Evolutionary conservation across 2,329 filamentous ascomycete genomes (phyloP), one percentile per base, ranked within the genome.

Genomic region (Aspergillus melleus): DNA sequence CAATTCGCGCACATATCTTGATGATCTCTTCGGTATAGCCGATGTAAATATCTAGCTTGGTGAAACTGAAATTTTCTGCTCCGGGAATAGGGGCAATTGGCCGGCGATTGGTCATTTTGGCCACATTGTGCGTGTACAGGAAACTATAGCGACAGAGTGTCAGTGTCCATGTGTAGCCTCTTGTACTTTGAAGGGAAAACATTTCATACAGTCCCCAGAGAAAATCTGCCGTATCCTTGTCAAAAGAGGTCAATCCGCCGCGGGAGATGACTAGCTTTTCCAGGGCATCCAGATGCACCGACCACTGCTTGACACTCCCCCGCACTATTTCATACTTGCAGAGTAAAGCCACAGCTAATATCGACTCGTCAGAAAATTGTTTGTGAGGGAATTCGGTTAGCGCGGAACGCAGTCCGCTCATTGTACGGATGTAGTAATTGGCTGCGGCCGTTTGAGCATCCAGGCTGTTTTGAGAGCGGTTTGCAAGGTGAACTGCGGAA

Each of bases 271-370:
- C 66, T 14, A 76, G 56, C 44, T 65, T 70, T 50, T 75, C 71
- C 36, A 76, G 59, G 12, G 74, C 74, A 36, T 72, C 66, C 44
- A 76, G 59, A 57, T 76, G 74, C n/a, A 74, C 68, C 16, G 68
- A 66, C 74, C 74, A 76, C 54, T 76, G 74, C 49, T 71, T 72
- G 8, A 76, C 72, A 46, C 73, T 76, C 14, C 74, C 74, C 14
- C 74, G 72, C 2, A 76, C 70, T 32, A 76, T 67, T 53, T 76
- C 74, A 50, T 75, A 76, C 55, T 76, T 76, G 64, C 72, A 74
- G n/a, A 76, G 61, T 24, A 76, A 66, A 14, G 72, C 74, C 16
- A 76, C 71, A 2, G 74, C 68, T 20, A 76, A 63, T 50, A 76
- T 69, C 2, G 69, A 60, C 51, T 76, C 72, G 39, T 75, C 72